Evolutionary conservation across 140 eudicot genomes (phyloP), one percentile per base, ranked within the genome.

Genomic region (Bidens hawaiensis): DNA sequence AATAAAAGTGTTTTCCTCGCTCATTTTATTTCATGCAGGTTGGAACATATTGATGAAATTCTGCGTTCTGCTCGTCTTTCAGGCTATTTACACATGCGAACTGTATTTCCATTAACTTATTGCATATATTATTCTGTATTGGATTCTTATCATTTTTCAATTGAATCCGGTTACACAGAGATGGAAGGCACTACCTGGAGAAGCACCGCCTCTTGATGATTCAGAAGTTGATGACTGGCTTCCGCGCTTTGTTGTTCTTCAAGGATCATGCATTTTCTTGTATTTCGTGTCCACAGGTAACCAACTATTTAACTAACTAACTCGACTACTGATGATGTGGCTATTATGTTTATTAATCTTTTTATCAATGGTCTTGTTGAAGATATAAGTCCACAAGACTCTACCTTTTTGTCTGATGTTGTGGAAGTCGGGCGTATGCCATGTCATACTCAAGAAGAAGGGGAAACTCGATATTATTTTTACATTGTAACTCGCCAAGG

Each of bases 121-220:
- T 42, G 14, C 34, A 17, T 22, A 30, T 24, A 16, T 9, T 71
- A 9, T 46, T 10, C 30, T 17, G 0, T 15, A n/a, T 21, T 11
- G 4, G 1, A 3, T n/a, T 28, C 16, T 31, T 24, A 11, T 57
- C 5, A 68, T 16, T 46, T 10, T 30, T 38, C 8, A 13, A 13
- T 19, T 60, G 31, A 7, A 60, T 74, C 30, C 28, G 11, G 27
- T 34, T 47, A 60, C 21, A 18, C 49, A 91, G 98, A 88, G 98
- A 87, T 91, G 98, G 96, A 79, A 85, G 52, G 82, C 98, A 23
- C 77, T 91, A 80, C 98, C 98, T 6, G 98, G 98, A 24, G 98
- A 91, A 78, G 82, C 86, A 41, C 86, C 81, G 62, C 89, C 95
- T 24, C 68, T 87, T 19, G 98, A 87, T 62, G 96, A 91, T 47